Conservation (phyloP, 441 rosid genomes). For the Populus hybrid region DNA sequence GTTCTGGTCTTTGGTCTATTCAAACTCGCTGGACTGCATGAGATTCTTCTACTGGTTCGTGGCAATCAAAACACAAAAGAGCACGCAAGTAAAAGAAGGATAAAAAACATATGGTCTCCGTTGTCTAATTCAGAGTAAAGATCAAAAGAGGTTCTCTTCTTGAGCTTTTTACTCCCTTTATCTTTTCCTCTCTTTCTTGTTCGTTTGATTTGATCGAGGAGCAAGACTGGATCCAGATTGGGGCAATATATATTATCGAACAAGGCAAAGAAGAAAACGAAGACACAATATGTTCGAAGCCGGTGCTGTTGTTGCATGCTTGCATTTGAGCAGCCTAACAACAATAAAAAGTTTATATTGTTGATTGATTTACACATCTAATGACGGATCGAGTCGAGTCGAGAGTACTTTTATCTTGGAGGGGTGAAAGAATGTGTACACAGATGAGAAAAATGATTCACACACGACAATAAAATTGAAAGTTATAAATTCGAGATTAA, state of each 20-base stretch:
- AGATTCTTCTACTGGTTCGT: slow-evolving; percentile 29
- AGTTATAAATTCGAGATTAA: too few relatives aligned
- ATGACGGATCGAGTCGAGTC: too few relatives aligned
- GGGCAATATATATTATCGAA: slow-evolving; percentile 9
- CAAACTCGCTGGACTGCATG: slow-evolving; percentile 26
- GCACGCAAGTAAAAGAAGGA: not conserved
- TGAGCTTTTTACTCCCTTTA: slow-evolving; percentile 9
- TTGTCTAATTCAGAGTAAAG: slow-evolving; percentile 16
- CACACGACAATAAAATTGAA: too few relatives aligned
- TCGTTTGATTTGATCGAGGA: not conserved
- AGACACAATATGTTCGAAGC: not conserved
- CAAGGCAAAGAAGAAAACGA: slow-evolving; percentile 9
- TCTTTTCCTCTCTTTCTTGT: slow-evolving; percentile 1
- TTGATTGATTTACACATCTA: not conserved
- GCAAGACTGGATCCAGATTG: slow-evolving; percentile 11
- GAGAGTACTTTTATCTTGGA: too few relatives aligned
- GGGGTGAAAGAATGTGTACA: too few relatives aligned
- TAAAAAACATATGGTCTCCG: not conserved
- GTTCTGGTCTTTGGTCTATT: slow-evolving; percentile 46
- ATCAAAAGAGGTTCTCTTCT: slow-evolving; percentile 18
- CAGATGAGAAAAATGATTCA: too few relatives aligned
- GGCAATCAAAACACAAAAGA: slow-evolving; percentile 25
- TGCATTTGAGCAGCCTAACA: not conserved
- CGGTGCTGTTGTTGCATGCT: not conserved
- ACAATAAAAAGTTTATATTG: not conserved